A percentile compares a stretch with the other conserved stretches of the same genome.
These are phyloP conservation scores for Blastobotrys illinoisensis DNA, from an alignment of 1,139 yeast genomes.

Conservation along the genomic window DNA sequence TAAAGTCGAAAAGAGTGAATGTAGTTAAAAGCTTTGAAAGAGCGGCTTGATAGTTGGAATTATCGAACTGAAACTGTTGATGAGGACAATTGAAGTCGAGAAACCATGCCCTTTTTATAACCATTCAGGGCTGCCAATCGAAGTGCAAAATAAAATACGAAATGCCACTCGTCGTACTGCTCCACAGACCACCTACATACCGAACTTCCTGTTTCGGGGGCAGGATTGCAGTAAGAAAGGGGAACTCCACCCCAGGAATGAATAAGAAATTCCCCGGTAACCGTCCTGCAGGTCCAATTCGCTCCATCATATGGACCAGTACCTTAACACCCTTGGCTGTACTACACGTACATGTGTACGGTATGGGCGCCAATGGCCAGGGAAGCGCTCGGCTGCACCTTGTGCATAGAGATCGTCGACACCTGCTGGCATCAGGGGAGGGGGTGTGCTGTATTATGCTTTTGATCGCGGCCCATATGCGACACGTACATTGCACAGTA, in stretches of 20 bases:
- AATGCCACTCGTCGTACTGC: neutral
- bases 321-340: neutral
- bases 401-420: neutral
- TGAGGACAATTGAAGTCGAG: neutral
- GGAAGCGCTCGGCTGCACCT: neutral
- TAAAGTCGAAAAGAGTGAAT: constrained; percentile 4
- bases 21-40: constrained; percentile 3
- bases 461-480: neutral
- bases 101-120: neutral
- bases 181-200: neutral
- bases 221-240: neutral
- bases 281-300: neutral
- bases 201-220: neutral
- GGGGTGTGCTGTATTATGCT: neutral
- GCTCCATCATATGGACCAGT: neutral
- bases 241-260: neutral
- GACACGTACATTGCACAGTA: neutral
- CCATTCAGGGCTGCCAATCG: neutral
- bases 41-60: constrained; percentile 8
- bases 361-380: neutral
- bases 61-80: constrained; percentile 2
- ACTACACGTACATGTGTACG: neutral
- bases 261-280: neutral
- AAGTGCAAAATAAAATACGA: neutral
- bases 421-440: neutral